These are phyloP conservation scores for Aspergillus awamori DNA, from an alignment of 2,329 filamentous ascomycete genomes.

Conservation along the genomic window DNA sequence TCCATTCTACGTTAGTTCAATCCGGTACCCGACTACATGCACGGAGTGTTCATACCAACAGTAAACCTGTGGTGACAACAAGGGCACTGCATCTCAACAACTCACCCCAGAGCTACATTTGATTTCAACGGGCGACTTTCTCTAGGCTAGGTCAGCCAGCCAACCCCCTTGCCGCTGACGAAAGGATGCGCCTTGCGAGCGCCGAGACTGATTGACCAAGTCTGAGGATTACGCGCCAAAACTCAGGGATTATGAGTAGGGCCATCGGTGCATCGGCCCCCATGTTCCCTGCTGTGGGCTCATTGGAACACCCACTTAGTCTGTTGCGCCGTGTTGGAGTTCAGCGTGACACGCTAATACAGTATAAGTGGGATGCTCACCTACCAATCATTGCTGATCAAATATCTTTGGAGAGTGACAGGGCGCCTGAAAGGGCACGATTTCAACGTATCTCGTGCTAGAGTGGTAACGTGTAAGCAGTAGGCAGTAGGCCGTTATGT, in stretches of 20 bases:
- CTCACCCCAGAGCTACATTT: background rate
- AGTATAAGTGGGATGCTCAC: background rate
- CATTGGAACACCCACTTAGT: background rate
- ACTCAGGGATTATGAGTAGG: background rate
- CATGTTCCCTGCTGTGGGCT: background rate
- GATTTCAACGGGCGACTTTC: background rate
- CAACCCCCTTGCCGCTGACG: background rate
- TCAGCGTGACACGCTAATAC: background rate
- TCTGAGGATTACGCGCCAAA: background rate
- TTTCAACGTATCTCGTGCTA: too few relatives aligned
- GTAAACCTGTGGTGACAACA: background rate
- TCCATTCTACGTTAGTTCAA: background rate
- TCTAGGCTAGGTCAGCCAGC: background rate
- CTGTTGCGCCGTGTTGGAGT: background rate
- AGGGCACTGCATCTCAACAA: background rate
- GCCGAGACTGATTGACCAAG: background rate
- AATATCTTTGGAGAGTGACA: background rate
- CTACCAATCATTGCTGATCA: background rate
- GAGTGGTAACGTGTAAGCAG: too few relatives aligned
- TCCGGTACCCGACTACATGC: background rate
- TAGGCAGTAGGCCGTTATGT: too few relatives aligned
- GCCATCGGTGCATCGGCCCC: background rate
- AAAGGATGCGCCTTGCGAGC: background rate
- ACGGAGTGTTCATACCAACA: background rate
- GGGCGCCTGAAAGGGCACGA: background rate